Conservation (phyloP, 306 rosid genomes). For the Prunus mira region DNA sequence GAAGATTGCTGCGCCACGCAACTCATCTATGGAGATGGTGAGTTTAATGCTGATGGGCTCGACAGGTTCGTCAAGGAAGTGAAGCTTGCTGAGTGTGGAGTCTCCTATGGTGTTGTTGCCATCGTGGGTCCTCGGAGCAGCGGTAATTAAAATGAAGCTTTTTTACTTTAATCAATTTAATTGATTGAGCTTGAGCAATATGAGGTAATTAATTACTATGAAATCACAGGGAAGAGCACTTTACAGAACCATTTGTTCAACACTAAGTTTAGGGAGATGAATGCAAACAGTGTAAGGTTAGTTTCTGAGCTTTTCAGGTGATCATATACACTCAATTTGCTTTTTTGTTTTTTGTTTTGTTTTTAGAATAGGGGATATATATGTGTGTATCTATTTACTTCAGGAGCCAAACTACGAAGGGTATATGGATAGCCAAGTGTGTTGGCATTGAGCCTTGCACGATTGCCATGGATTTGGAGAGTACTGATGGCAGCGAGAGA, state of each 20-base stretch:
- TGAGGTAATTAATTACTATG: neutral
- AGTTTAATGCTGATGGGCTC: slow-evolving; percentile 60
- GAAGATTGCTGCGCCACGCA: slow-evolving; percentile 63
- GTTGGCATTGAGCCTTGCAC: too few relatives aligned
- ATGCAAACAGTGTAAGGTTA: too few relatives aligned
- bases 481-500: too few relatives aligned
- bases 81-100: slow-evolving; percentile 47
- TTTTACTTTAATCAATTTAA: too few relatives aligned
- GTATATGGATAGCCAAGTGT: too few relatives aligned
- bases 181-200: neutral
- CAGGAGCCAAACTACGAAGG: too few relatives aligned
- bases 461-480: too few relatives aligned
- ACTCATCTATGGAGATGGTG: slow-evolving; percentile 64
- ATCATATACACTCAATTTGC: neutral
- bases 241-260: too few relatives aligned
- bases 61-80: slow-evolving; percentile 44
- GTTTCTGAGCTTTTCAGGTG: neutral
- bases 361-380: neutral
- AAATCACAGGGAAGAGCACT: neutral
- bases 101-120: slow-evolving; percentile 79
- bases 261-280: too few relatives aligned
- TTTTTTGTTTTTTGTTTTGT: too few relatives aligned
- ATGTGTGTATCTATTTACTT: slow-evolving; percentile 12
- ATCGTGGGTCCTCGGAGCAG: slow-evolving; percentile 94
- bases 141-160: slow-evolving; percentile 31